Percentiles rank a stretch among this genome's conserved stretches.
Conservation (phyloP, 305 asterid species). For the Plantago lanceolata region DNA sequence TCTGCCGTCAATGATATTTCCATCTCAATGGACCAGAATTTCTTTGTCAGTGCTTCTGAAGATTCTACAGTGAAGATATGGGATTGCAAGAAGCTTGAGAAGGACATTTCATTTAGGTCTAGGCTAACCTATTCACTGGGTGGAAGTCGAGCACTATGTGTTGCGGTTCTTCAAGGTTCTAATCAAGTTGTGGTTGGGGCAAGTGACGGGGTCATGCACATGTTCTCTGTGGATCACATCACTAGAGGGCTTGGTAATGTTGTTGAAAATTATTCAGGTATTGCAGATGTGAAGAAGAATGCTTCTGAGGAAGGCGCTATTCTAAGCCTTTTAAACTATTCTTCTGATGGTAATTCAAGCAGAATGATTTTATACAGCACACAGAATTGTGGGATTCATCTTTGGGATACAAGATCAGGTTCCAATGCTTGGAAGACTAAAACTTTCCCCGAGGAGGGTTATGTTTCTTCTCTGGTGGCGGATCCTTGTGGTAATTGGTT, state of each 20-base stretch:
- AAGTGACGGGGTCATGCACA: constrained; percentile 85
- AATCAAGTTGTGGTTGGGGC: constrained; percentile 85
- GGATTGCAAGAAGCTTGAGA: constrained; percentile 98
- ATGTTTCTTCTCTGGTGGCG: constrained; percentile 74
- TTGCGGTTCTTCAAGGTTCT: constrained; percentile 79
- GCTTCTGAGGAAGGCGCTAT: constrained; percentile 79
- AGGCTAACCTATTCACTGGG: constrained; percentile 84
- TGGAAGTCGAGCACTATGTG: constrained; percentile 86
- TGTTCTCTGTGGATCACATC: constrained; percentile 84
- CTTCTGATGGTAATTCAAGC: constrained; percentile 62
- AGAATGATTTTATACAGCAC: constrained; percentile 79
- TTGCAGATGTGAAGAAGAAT: constrained; percentile 70
- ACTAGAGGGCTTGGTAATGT: constrained; percentile 94
- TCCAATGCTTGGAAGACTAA: constrained; percentile 76
- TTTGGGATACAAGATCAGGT: constrained; percentile 82
- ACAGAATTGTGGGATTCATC: constrained; percentile 83
- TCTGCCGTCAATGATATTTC: constrained; percentile 93
- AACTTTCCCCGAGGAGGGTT: constrained; percentile 86
- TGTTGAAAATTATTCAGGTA: constrained; percentile 92
- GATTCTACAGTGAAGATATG: constrained; percentile 96
- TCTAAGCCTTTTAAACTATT: constrained; percentile 76
- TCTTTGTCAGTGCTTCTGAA: constrained; percentile 95
- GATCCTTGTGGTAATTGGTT: constrained; percentile 99
- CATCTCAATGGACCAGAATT: constrained; percentile 82
- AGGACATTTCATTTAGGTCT: constrained; percentile 95